phyloP scores from a whole-genome alignment of 1,139 yeast genomes.

The Debaryomyces psychrophilus region DNA sequence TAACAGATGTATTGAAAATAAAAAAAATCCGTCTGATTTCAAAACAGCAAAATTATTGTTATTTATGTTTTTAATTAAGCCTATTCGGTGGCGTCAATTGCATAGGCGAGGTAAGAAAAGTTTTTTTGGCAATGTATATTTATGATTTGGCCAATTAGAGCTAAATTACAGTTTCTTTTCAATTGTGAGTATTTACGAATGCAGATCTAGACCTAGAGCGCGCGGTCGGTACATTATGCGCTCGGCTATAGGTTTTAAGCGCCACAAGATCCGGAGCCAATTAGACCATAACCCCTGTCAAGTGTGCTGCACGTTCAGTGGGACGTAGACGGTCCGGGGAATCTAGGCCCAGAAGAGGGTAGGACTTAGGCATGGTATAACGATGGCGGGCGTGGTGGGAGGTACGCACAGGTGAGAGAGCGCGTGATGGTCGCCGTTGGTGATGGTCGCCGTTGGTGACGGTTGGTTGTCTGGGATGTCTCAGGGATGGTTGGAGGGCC shows the following conservation, averaged over 20 bases:
- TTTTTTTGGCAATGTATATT: not conserved
- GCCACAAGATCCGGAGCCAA: not conserved
- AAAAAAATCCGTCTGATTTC: not conserved
- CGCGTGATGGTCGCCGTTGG: too few species aligned
- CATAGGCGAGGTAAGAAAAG: slow-evolving; percentile 8
- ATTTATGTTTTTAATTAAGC: slow-evolving; percentile 8
- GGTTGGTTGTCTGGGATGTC: not conserved
- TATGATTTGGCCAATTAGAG: slow-evolving; percentile 8
- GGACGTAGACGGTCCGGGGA: not conserved
- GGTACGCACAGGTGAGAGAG: not conserved
- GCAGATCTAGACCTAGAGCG: slow-evolving; percentile 6
- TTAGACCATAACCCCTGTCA: not conserved
- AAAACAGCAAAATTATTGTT: slow-evolving; percentile 8
- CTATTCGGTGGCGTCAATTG: slow-evolving; percentile 5
- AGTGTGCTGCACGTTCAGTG: not conserved
- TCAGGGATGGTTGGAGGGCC: not conserved
- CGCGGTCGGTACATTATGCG: not conserved
- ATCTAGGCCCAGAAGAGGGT: not conserved
- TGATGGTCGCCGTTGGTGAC: too few species aligned
- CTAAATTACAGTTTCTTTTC: slow-evolving; percentile 5
- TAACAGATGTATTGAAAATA: not conserved
- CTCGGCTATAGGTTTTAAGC: not conserved
- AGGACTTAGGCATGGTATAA: not conserved
- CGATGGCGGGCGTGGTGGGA: not conserved
- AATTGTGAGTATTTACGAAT: not conserved